Conservation (phyloP, 2,329 filamentous ascomycete genomes). For the Mycosphaerella arachidis region DNA sequence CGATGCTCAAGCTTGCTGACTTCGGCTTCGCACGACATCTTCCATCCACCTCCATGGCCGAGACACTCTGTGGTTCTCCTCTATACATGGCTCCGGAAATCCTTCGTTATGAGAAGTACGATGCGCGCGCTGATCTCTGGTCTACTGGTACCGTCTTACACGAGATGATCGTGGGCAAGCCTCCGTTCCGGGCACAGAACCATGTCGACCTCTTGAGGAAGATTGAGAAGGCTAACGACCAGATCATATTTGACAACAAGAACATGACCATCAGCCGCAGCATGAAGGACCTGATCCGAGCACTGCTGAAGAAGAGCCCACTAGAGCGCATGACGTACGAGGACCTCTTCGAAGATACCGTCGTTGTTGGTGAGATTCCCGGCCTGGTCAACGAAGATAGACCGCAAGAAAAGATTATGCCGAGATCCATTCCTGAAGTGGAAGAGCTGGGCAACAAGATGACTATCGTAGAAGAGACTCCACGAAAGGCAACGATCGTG, state of each 20-base stretch:
- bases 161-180: slow-evolving; percentile 88
- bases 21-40: slow-evolving; percentile 96
- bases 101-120: slow-evolving; percentile 92
- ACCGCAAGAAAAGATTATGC: slow-evolving; percentile 21
- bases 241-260: slow-evolving; percentile 63
- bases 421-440: slow-evolving; percentile 21
- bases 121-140: slow-evolving; percentile 95
- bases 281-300: slow-evolving; percentile 75
- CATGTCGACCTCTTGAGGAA: slow-evolving; percentile 89
- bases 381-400: slow-evolving; percentile 31
- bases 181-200: slow-evolving; percentile 87
- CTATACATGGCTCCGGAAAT: slow-evolving; percentile 99
- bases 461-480: slow-evolving; percentile 14
- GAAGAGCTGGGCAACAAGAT: slow-evolving; percentile 31
- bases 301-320: slow-evolving; percentile 77
- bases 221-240: slow-evolving; percentile 84
- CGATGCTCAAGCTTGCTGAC: slow-evolving; percentile 96
- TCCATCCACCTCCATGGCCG: slow-evolving; percentile 83
- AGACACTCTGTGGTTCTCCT: slow-evolving; percentile 93
- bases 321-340: slow-evolving; percentile 81
- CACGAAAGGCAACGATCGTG: not conserved
- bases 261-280: slow-evolving; percentile 59
- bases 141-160: slow-evolving; percentile 93
- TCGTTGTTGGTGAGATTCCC: slow-evolving; percentile 31
- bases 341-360: slow-evolving; percentile 69